These are phyloP conservation scores for Cyamopsis tetragonoloba DNA, from an alignment of 306 rosid species.

Conservation along the genomic window DNA sequence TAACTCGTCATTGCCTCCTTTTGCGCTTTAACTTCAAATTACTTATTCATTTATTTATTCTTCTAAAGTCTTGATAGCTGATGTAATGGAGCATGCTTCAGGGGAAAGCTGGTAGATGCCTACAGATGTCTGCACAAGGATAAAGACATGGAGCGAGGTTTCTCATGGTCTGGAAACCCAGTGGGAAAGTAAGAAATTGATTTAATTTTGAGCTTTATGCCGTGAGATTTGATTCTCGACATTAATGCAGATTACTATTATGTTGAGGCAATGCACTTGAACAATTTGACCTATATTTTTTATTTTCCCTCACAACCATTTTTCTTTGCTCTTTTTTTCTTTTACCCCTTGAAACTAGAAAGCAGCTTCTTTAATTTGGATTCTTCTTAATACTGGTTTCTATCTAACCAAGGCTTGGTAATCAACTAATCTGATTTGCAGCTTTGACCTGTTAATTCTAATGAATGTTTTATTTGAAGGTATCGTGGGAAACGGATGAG, in stretches of 20 bases:
- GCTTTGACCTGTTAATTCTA: constrained; percentile 10
- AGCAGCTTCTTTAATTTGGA: background rate
- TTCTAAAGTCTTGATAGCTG: constrained; percentile 23
- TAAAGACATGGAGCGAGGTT: constrained; percentile 81
- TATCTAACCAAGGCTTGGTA: background rate
- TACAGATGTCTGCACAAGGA: constrained; percentile 80
- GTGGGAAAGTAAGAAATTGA: constrained; percentile 68
- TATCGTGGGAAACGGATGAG: constrained; percentile 98
- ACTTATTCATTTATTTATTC: background rate
- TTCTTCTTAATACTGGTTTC: background rate
- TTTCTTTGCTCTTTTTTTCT: background rate
- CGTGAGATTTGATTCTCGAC: constrained; percentile 2
- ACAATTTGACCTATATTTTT: background rate
- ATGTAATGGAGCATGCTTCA: constrained; percentile 35
- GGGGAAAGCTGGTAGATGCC: constrained; percentile 93
- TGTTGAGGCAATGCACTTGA: background rate
- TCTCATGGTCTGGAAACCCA: constrained; percentile 97
- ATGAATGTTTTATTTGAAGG: constrained; percentile 48
- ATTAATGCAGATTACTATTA: constrained; percentile 5
- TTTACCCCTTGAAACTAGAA: background rate
- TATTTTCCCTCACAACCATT: background rate
- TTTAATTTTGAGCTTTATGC: constrained; percentile 11
- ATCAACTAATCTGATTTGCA: constrained; percentile 15
- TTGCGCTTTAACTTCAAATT: background rate
- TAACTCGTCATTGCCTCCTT: background rate